Evolutionary conservation across 805 yeast species (phyloP).

Genomic region (Kodamaea hsintzibuensis): DNA sequence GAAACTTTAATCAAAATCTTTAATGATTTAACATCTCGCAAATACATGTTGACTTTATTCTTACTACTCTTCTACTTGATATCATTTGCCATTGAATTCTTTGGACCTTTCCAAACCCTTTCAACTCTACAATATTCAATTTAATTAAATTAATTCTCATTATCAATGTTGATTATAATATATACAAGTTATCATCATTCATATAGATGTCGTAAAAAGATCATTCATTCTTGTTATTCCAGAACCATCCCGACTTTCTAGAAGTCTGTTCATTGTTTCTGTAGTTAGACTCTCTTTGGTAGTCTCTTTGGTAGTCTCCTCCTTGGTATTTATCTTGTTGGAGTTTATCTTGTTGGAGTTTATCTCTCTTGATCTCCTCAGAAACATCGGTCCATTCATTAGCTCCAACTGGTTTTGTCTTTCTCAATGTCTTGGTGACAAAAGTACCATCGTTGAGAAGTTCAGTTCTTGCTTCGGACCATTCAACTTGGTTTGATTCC

Average conservation of each 20-base stretch:
- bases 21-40: too few species aligned
- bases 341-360: too few species aligned
- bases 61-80: too few species aligned
- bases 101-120: too few species aligned
- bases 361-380: slow-evolving; percentile 22
- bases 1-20: too few species aligned
- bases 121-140: neutral
- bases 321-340: slow-evolving; percentile 1
- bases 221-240: slow-evolving; percentile 15
- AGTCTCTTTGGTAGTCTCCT: neutral
- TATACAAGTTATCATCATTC: slow-evolving; percentile 1
- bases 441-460: slow-evolving; percentile 40
- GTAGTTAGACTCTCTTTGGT: neutral
- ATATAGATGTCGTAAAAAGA: neutral
- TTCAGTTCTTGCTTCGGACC: slow-evolving; percentile 34
- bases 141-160: too few species aligned
- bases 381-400: slow-evolving; percentile 33
- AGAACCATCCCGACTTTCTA: slow-evolving; percentile 22
- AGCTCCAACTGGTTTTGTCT: slow-evolving; percentile 35
- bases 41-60: too few species aligned
- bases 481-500: slow-evolving; percentile 29
- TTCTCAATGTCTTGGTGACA: slow-evolving; percentile 27
- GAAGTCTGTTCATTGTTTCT: neutral
- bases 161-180: neutral
- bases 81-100: too few species aligned